Percentiles rank a stretch among this genome's conserved stretches.
Evolutionary conservation across 176 grass and related monocot genomes (phyloP).

Genomic region (Elymus sibiricus): DNA sequence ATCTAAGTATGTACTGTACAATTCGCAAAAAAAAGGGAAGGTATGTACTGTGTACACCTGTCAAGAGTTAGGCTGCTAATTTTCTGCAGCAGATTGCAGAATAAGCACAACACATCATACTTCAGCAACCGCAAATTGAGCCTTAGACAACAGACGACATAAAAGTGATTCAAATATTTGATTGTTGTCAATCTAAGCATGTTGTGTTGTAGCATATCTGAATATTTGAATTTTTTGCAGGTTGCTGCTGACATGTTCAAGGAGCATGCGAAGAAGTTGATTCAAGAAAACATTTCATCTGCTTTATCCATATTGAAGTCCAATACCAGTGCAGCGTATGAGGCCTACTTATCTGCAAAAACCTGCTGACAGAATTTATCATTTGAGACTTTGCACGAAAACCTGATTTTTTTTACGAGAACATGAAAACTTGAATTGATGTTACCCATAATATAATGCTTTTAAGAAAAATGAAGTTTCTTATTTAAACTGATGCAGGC

Average conservation of each 20-base stretch:
- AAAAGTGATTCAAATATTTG: slow-evolving; percentile 9
- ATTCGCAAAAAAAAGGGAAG: neutral
- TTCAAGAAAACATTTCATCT: slow-evolving; percentile 81
- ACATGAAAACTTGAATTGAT: slow-evolving; percentile 14
- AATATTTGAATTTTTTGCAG: slow-evolving; percentile 50
- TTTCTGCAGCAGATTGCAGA: neutral
- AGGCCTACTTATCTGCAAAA: slow-evolving; percentile 21
- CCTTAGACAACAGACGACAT: neutral
- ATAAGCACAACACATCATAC: neutral
- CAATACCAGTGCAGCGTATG: slow-evolving; percentile 60
- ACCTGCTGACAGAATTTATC: neutral
- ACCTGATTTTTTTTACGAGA: neutral
- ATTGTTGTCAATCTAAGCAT: slow-evolving; percentile 5
- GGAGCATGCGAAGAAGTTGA: slow-evolving; percentile 69
- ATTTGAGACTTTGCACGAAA: slow-evolving; percentile 20
- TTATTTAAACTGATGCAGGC: neutral
- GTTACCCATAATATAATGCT: slow-evolving; percentile 5
- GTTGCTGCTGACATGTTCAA: slow-evolving; percentile 88
- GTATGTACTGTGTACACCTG: neutral
- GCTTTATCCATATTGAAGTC: slow-evolving; percentile 79
- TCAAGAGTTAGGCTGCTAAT: neutral
- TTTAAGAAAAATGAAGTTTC: neutral
- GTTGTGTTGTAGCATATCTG: neutral
- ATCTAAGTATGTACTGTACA: slow-evolving; percentile 2
- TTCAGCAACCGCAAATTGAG: neutral